Evolutionary conservation across 352 stramenopile species (phyloP).

Genomic region (Phytopythium delawarense): DNA sequence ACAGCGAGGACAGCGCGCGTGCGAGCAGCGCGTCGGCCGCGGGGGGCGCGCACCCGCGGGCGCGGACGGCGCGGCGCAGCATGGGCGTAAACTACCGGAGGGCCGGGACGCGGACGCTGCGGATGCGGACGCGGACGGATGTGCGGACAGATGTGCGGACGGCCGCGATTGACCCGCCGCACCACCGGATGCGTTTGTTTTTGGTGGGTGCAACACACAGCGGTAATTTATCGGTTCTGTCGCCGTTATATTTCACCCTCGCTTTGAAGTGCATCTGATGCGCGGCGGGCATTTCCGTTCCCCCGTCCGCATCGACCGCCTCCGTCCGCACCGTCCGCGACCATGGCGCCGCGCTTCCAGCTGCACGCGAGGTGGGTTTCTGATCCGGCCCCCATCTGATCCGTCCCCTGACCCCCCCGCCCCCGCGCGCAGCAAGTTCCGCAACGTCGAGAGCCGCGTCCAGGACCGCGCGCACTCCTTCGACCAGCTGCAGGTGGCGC

Average conservation of each 20-base stretch:
- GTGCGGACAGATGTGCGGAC: no score
- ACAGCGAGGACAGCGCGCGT: background rate
- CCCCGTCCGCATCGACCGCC: background rate
- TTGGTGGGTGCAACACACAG: background rate
- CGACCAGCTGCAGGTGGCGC: conserved; percentile 62
- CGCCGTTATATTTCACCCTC: no score
- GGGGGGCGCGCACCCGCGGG: background rate
- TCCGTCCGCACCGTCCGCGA: background rate
- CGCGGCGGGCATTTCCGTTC: background rate
- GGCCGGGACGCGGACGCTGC: background rate
- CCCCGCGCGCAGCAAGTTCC: conserved; percentile 54
- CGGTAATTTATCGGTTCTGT: background rate
- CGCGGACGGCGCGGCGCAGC: background rate
- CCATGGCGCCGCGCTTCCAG: conserved; percentile 46
- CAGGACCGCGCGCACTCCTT: conserved; percentile 49
- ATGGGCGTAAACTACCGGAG: background rate
- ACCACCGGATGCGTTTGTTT: background rate
- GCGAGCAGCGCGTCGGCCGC: background rate
- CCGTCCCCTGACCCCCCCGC: background rate
- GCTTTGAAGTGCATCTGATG: background rate
- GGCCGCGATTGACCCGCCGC: background rate
- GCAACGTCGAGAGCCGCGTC: conserved; percentile 65
- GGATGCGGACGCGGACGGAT: background rate
- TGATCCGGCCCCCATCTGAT: background rate
- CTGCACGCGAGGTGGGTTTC: conserved; percentile 35